Percentiles rank a stretch among this genome's conserved stretches.
Conservation (phyloP, 768 basidiomycete genomes). For the Russula emetica region DNA sequence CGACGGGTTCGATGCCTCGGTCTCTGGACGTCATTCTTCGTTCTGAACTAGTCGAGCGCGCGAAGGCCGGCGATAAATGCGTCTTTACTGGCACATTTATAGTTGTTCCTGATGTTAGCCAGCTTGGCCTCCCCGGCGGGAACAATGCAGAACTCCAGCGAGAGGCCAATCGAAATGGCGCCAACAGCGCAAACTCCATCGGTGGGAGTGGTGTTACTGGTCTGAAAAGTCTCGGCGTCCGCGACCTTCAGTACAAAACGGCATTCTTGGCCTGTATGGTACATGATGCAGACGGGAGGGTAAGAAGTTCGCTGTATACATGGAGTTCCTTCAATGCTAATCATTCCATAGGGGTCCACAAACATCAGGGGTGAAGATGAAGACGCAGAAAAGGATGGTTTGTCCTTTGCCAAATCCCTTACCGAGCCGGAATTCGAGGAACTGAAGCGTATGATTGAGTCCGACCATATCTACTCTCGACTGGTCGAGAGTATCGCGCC, state of each 20-base stretch:
- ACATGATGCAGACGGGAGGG: slow-evolving; percentile 82
- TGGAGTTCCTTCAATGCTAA: slow-evolving; percentile 2
- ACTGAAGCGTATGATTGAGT: slow-evolving; percentile 88
- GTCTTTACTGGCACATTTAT: slow-evolving; percentile 98
- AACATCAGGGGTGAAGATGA: slow-evolving; percentile 91
- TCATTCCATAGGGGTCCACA: slow-evolving; percentile 56
- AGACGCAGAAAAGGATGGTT: slow-evolving; percentile 66
- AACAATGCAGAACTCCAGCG: slow-evolving; percentile 87
- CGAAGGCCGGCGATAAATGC: slow-evolving; percentile 98
- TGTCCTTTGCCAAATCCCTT: slow-evolving; percentile 82
- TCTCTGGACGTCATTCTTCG: slow-evolving; percentile 95
- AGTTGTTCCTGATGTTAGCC: slow-evolving; percentile 96
- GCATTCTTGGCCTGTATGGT: slow-evolving; percentile 99
- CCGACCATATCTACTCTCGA: slow-evolving; percentile 91
- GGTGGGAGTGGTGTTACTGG: slow-evolving; percentile 87
- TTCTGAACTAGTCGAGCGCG: slow-evolving; percentile 94
- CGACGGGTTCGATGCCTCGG: slow-evolving; percentile 97
- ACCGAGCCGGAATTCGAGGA: slow-evolving; percentile 96
- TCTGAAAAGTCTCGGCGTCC: slow-evolving; percentile 87
- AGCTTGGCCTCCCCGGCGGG: slow-evolving; percentile 91
- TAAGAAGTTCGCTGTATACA: slow-evolving; percentile 40
- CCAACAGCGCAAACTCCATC: slow-evolving; percentile 55
- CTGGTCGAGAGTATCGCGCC: slow-evolving; percentile 94
- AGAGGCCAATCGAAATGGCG: slow-evolving; percentile 67
- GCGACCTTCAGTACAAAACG: slow-evolving; percentile 97